Evolutionary conservation across 352 stramenopile genomes (phyloP).

Genomic region (Pythium biforme): DNA sequence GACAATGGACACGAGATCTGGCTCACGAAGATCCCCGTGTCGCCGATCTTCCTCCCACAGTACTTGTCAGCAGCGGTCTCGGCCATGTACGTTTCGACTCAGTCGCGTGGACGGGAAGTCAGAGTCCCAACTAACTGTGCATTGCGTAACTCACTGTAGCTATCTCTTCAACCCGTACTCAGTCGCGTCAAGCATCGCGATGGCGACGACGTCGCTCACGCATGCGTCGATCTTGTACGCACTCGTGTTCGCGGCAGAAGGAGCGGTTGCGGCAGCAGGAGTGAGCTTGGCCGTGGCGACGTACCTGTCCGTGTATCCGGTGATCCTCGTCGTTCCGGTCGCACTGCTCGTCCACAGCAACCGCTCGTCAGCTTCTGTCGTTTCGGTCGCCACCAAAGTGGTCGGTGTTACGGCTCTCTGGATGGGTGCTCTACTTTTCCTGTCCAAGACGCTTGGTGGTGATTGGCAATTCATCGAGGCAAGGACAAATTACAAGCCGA

Average conservation of each 20-base stretch:
- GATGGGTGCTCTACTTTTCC: constrained; percentile 37
- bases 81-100: constrained; percentile 38
- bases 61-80: constrained; percentile 48
- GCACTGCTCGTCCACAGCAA: constrained; percentile 41
- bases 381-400: constrained; percentile 2
- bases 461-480: constrained; percentile 69
- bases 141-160: constrained; percentile 21
- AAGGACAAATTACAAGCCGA: neutral
- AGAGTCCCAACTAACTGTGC: too few species aligned
- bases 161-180: constrained; percentile 82
- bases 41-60: constrained; percentile 50
- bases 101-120: too few species aligned
- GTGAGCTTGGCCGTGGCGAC: constrained; percentile 58
- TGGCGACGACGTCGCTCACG: constrained; percentile 70
- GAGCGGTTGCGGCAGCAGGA: constrained; percentile 27
- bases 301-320: constrained; percentile 77
- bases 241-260: constrained; percentile 67
- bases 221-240: constrained; percentile 66
- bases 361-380: constrained; percentile 1
- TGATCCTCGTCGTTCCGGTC: constrained; percentile 58
- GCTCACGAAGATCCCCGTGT: constrained; percentile 70
- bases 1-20: constrained; percentile 54
- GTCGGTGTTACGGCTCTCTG: neutral
- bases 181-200: constrained; percentile 58
- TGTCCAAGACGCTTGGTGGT: constrained; percentile 55